Evolutionary conservation across 2,329 filamentous ascomycete genomes (phyloP), one percentile per base, ranked within the genome.

Genomic region (Alternaria sp.): DNA sequence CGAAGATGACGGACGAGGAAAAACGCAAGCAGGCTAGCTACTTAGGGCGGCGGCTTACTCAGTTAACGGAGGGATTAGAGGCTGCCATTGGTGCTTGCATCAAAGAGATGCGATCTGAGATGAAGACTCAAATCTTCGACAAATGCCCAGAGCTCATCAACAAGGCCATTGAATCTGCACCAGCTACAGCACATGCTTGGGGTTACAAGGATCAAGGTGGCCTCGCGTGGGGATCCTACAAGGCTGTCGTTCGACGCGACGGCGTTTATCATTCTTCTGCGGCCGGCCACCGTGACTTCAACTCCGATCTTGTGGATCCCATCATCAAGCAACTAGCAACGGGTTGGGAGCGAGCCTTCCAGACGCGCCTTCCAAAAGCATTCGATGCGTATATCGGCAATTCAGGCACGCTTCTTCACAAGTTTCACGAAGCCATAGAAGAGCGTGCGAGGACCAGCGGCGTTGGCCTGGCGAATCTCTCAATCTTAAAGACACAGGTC

Each of bases 151-250:
- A 76, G 3, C 74, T 83, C 3, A 76, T 83, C 10, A 65, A 80
- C 3, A 66, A 74, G 15, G 85, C 84, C 2, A 73, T 80, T 2
- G 66, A 77, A 8, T 74, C 75, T 21, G 81, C 82, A 4, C 57
- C 75, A 3, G 49, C 67, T 0, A 83, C 77, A 9, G 72, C 76
- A 7, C 51, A 61, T 11, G 63, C 63, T 15, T 83, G 82, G 81
- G 79, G 80, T 7, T 68, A 81, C 62, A 80, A 74, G 28, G 40
- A 65, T 13, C 71, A 77, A 30, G 86, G 86, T 11, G 87, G 86
- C 2, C 73, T 86, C 12, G 67, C 73, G 32, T 89, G 80, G 77
- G 25, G 76, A 3, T 88, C 87, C 0, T 90, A 89, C 67, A 86
- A 84, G 73, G 88, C 88, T 10, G 82, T 85, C 3, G 85, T 85